Percentiles rank a stretch among this genome's conserved stretches.
Conservation (phyloP, 805 yeast genomes). For the Nakazawaea wyomingensis region DNA sequence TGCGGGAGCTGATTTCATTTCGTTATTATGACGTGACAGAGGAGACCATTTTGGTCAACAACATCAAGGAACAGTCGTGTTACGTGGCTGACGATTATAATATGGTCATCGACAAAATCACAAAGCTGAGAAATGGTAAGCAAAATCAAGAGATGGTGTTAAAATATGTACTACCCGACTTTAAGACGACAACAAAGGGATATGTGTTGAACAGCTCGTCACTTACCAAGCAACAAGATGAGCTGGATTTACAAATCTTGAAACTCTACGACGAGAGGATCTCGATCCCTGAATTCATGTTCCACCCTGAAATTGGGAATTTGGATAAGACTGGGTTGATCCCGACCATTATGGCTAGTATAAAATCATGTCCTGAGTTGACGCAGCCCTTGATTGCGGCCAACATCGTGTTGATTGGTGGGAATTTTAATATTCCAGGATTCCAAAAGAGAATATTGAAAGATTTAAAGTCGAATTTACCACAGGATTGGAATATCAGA, state of each 20-base stretch:
- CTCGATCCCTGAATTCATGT: conserved; percentile 78
- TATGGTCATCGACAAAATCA: neutral
- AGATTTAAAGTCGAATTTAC: conserved; percentile 64
- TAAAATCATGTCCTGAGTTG: conserved; percentile 67
- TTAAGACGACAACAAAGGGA: conserved; percentile 74
- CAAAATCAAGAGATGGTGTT: conserved; percentile 30
- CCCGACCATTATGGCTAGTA: conserved; percentile 61
- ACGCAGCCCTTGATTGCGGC: conserved; percentile 70
- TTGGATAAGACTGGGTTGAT: conserved; percentile 74
- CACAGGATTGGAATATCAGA: conserved; percentile 64
- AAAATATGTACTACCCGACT: conserved; percentile 84
- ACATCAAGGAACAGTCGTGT: conserved; percentile 76
- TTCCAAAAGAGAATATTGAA: conserved; percentile 53
- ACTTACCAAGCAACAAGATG: conserved; percentile 20
- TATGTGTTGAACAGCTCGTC: conserved; percentile 46
- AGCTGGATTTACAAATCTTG: conserved; percentile 59
- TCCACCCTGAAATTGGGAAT: conserved; percentile 79
- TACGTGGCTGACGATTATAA: conserved; percentile 60
- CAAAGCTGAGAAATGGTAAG: conserved; percentile 17
- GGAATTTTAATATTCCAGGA: conserved; percentile 68
- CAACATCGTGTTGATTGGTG: conserved; percentile 80
- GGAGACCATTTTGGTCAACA: conserved; percentile 78
- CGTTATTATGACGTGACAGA: conserved; percentile 92
- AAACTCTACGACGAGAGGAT: conserved; percentile 80
- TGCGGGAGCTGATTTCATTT: conserved; percentile 81